Evolutionary conservation across 1,284 basidiomycete species (phyloP).

Genomic region (Malassezia slooffiae): DNA sequence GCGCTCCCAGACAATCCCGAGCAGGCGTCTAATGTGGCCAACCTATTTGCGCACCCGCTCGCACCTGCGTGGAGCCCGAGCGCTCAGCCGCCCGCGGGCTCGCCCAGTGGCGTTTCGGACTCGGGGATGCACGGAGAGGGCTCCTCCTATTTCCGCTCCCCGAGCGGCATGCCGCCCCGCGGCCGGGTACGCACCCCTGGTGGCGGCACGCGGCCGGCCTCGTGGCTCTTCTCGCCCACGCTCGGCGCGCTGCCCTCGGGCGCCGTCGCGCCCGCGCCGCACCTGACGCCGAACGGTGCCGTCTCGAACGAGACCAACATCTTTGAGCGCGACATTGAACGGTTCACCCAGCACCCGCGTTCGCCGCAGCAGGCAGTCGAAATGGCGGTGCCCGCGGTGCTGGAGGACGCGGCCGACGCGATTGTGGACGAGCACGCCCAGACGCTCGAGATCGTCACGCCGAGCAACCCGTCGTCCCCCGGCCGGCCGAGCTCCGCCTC

Average conservation of each 20-base stretch:
- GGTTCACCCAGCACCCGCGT: conserved; percentile 29
- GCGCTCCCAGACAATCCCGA: conserved; percentile 34
- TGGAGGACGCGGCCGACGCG: conserved; percentile 42
- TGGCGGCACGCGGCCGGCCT: too few species aligned
- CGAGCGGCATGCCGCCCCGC: too few species aligned
- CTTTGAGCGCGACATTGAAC: conserved; percentile 43
- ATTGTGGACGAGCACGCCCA: conserved; percentile 31
- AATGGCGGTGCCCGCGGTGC: conserved; percentile 36
- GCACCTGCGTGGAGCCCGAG: conserved; percentile 24
- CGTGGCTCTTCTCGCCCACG: too few species aligned
- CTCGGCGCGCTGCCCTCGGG: too few species aligned
- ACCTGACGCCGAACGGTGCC: too few species aligned
- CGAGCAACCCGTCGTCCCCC: too few species aligned
- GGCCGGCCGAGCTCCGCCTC: neutral
- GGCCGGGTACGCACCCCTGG: too few species aligned
- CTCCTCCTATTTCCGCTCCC: too few species aligned
- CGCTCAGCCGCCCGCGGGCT: conserved; percentile 17
- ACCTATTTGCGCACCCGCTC: conserved; percentile 35
- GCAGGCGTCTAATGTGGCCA: conserved; percentile 28
- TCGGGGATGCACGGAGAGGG: too few species aligned
- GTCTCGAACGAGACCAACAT: conserved; percentile 31
- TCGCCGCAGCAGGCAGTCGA: conserved; percentile 40
- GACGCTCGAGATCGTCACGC: conserved; percentile 37
- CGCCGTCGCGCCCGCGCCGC: too few species aligned
- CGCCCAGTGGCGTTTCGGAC: conserved; percentile 5